Percentiles rank a stretch among this genome's conserved stretches.
These are phyloP conservation scores for Mentha longifolia DNA, from an alignment of 257 asterid species.

Conservation along the genomic window DNA sequence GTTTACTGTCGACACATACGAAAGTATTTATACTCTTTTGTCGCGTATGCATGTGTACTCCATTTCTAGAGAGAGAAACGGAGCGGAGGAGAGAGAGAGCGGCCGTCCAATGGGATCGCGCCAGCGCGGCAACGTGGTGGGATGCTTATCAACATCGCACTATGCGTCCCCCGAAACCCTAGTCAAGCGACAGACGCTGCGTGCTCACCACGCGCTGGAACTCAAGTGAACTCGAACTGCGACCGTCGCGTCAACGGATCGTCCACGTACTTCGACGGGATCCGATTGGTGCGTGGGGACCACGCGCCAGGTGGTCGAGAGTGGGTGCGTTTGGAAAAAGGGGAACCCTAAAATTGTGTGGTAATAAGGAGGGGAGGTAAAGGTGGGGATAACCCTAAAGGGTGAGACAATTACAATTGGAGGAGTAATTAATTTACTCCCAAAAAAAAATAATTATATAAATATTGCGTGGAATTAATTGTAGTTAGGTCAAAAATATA, in stretches of 20 bases:
- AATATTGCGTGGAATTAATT: constrained; percentile 20
- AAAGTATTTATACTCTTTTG: constrained; percentile 25
- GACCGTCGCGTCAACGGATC: constrained; percentile 21
- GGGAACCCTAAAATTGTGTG: constrained; percentile 51
- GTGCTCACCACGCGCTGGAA: constrained; percentile 32
- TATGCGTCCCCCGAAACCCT: constrained; percentile 41
- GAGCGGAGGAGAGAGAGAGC: not conserved
- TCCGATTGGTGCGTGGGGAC: constrained; percentile 23
- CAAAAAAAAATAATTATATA: too few relatives aligned
- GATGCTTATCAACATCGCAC: constrained; percentile 48
- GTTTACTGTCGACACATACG: constrained; percentile 37
- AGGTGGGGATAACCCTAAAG: constrained; percentile 49
- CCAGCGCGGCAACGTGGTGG: constrained; percentile 41
- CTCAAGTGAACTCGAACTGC: constrained; percentile 11
- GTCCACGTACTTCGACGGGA: constrained; percentile 33
- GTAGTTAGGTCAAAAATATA: constrained; percentile 24
- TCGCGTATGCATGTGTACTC: constrained; percentile 25
- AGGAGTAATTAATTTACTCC: constrained; percentile 10
- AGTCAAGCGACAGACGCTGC: constrained; percentile 35
- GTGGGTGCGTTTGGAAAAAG: constrained; percentile 31
- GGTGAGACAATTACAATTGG: constrained; percentile 11
- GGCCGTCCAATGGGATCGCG: constrained; percentile 35
- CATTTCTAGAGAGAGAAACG: constrained; percentile 32
- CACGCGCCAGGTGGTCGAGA: not conserved
- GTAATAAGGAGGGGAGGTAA: constrained; percentile 42